A percentile compares a stretch with the other conserved stretches of the same genome.
Conservation (phyloP, 2,329 filamentous ascomycete species). For the Mycosphaerella sp. region DNA sequence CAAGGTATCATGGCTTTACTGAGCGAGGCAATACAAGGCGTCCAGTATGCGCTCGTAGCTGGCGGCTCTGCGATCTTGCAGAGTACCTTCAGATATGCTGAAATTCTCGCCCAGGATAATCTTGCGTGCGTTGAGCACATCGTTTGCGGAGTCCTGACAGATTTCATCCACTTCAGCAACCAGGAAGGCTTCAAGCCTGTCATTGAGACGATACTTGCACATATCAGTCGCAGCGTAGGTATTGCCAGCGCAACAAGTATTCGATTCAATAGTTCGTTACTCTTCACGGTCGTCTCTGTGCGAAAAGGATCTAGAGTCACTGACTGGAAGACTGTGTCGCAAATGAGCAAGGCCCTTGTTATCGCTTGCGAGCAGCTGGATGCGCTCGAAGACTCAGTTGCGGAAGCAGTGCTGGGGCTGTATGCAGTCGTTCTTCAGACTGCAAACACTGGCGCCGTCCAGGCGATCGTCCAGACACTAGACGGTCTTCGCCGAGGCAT, state of each 20-base stretch:
- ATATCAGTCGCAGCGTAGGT: slow-evolving; percentile 34
- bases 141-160: slow-evolving; percentile 69
- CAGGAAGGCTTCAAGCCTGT: slow-evolving; percentile 66
- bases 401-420: slow-evolving; percentile 40
- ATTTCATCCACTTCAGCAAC: slow-evolving; percentile 74
- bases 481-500: slow-evolving; percentile 59
- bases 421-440: slow-evolving; percentile 64
- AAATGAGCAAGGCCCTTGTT: slow-evolving; percentile 34
- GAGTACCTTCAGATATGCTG: slow-evolving; percentile 40
- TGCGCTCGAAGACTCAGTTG: slow-evolving; percentile 23
- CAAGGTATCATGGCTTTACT: slow-evolving; percentile 90
- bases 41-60: slow-evolving; percentile 54
- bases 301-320: slow-evolving; percentile 69
- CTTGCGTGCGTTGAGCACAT: slow-evolving; percentile 45
- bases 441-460: slow-evolving; percentile 71
- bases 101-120: slow-evolving; percentile 19
- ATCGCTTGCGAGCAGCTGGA: slow-evolving; percentile 16
- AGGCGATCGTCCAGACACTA: slow-evolving; percentile 62
- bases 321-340: slow-evolving; percentile 63
- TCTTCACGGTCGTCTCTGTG: slow-evolving; percentile 70
- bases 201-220: slow-evolving; percentile 55
- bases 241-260: slow-evolving; percentile 39
- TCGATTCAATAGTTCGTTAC: slow-evolving; percentile 43
- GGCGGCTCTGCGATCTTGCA: slow-evolving; percentile 50
- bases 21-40: slow-evolving; percentile 67